Evolutionary conservation across 148 eudicot species (phyloP).

Genomic region (Bassia scoparia): DNA sequence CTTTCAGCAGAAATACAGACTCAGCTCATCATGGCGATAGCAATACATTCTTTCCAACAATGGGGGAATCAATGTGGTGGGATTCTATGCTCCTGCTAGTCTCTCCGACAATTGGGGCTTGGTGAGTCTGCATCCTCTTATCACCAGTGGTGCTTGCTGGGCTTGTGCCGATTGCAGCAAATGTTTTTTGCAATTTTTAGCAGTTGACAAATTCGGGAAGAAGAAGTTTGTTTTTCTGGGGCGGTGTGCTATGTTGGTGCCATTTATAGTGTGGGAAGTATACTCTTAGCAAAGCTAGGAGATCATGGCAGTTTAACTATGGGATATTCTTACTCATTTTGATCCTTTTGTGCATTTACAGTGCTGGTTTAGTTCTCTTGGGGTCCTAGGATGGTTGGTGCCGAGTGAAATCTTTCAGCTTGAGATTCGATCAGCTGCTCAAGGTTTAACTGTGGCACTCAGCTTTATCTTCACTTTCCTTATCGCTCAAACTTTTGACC

Average conservation of each 20-base stretch:
- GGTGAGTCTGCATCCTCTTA: constrained; percentile 43
- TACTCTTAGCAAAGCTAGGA: constrained; percentile 27
- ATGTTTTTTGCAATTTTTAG: no score
- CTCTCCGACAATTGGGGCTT: constrained; percentile 42
- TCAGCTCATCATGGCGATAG: constrained; percentile 40
- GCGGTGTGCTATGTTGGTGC: constrained; percentile 25
- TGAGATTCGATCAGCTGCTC: no score
- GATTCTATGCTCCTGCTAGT: constrained; percentile 40
- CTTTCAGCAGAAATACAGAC: constrained; percentile 28
- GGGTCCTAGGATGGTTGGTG: constrained; percentile 31
- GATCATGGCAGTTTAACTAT: constrained; percentile 28
- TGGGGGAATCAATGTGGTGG: constrained; percentile 38
- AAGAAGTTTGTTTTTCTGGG: constrained; percentile 27
- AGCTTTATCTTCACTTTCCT: no score
- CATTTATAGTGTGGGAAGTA: constrained; percentile 12
- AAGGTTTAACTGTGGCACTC: no score
- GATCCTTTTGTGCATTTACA: constrained; percentile 30
- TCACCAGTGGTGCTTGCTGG: constrained; percentile 9
- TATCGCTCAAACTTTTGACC: no score
- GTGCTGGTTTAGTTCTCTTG: constrained; percentile 39
- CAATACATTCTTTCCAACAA: constrained; percentile 42
- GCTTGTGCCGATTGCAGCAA: no score
- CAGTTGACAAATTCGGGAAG: constrained; percentile 2
- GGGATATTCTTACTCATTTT: constrained; percentile 31
- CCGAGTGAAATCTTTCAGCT: no score